Evolutionary conservation across 306 rosid species (phyloP).

Genomic region (Hippophae gyantsensis): DNA sequence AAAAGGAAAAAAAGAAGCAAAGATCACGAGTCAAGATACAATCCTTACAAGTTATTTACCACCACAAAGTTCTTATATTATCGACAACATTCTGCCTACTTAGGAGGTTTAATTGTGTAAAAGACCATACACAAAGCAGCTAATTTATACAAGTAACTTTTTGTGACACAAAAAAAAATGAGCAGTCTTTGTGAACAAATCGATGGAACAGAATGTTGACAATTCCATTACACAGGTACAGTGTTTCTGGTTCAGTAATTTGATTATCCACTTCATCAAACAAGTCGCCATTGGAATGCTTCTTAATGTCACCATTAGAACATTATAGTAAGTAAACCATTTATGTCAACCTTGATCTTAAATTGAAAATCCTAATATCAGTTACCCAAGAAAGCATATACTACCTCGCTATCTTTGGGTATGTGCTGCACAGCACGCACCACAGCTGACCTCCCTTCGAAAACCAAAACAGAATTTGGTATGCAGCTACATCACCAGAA

Average conservation of each 20-base stretch:
- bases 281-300: not conserved
- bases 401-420: constrained; percentile 68
- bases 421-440: constrained; percentile 74
- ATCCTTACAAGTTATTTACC: not conserved
- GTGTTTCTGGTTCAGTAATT: not conserved
- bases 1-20: not conserved
- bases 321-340: not conserved
- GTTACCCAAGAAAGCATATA: constrained; percentile 2
- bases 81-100: not conserved
- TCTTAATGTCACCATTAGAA: not conserved
- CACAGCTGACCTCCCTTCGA: constrained; percentile 67
- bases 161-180: no score
- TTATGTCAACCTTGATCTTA: constrained; percentile 5
- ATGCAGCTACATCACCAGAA: constrained; percentile 44
- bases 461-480: constrained; percentile 77
- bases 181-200: not conserved
- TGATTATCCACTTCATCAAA: not conserved
- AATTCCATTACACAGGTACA: not conserved
- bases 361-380: not conserved
- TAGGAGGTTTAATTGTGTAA: not conserved
- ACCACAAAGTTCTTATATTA: not conserved
- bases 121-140: no score
- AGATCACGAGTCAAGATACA: not conserved
- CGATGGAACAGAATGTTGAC: no score
- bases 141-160: no score